These are phyloP conservation scores for Colletotrichum eremochloae DNA, from an alignment of 2,329 filamentous ascomycete genomes.

Conservation along the genomic window DNA sequence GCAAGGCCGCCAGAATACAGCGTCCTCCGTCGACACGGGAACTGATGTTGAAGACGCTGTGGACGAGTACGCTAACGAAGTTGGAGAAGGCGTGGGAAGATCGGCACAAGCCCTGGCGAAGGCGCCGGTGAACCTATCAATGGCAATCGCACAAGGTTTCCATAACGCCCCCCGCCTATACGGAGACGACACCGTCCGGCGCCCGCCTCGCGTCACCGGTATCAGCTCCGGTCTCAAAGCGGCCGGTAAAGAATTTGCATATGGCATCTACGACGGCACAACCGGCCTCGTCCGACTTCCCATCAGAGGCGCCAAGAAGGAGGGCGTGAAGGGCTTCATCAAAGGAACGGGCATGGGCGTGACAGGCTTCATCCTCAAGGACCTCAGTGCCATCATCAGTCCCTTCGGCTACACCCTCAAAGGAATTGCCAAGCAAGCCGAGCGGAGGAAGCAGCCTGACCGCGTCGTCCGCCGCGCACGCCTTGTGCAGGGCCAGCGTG, in stretches of 20 bases:
- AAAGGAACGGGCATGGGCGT: slow-evolving; percentile 74
- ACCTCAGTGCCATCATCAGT: slow-evolving; percentile 71
- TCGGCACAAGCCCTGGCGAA: slow-evolving; percentile 65
- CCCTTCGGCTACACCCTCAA: slow-evolving; percentile 74
- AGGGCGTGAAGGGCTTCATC: slow-evolving; percentile 61
- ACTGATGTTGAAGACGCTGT: slow-evolving; percentile 47
- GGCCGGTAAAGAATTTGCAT: slow-evolving; percentile 71
- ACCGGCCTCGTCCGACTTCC: slow-evolving; percentile 74
- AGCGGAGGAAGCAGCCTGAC: slow-evolving; percentile 66
- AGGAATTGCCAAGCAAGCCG: slow-evolving; percentile 71
- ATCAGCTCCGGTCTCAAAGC: slow-evolving; percentile 73
- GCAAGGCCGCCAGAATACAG: slow-evolving; percentile 41
- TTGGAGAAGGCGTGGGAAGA: slow-evolving; percentile 65
- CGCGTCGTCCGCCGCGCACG: slow-evolving; percentile 68
- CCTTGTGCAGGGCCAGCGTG: slow-evolving; percentile 69
- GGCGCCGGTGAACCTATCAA: slow-evolving; percentile 71
- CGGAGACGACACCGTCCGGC: slow-evolving; percentile 77
- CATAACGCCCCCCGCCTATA: slow-evolving; percentile 79
- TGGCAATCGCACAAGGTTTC: slow-evolving; percentile 76
- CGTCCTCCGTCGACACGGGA: slow-evolving; percentile 40
- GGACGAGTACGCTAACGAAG: slow-evolving; percentile 62
- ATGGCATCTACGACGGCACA: slow-evolving; percentile 75
- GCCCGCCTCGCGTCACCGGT: slow-evolving; percentile 73
- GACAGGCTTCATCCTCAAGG: slow-evolving; percentile 74
- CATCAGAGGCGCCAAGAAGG: slow-evolving; percentile 67